Base-by-base conservation (phyloP, 2,329 filamentous ascomycete genomes). In the Diaporthe citrichinensis region DNA sequence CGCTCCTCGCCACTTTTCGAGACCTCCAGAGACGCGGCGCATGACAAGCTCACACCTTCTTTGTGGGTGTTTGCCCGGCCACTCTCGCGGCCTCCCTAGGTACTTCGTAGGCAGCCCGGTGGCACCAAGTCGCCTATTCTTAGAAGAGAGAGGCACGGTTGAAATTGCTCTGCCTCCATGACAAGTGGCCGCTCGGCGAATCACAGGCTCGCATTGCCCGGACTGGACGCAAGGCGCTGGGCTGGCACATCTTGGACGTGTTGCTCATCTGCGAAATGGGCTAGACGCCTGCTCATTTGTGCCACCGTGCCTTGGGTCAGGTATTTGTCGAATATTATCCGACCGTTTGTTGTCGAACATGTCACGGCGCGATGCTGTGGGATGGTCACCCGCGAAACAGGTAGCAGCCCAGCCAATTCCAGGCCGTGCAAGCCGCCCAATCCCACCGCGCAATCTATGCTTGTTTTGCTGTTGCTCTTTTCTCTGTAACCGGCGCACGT, bases 201-300 rank as follows among this genome's bases (percentile, higher is more conserved):
- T 71, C 61, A 49, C 25, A 34, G 57, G 46, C 69, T 36, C 36
- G 34, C 46, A 36, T 71, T 53, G 68, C 39, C 75, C 51, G 25
- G 31, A 14, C 61, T 71, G 41, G 57, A 67, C 51, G 57, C 68
- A 59, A 36, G 69, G 61, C 57, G 69, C 49, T 44, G 75, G 65
- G 58, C 73, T 71, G 75, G 69, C 73, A 65, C 65, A 69, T 69
- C 36, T 51, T 72, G 39, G 44, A 39, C 34, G 15, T 44, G 65
- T 34, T 36, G 61, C 68, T 59, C 53, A 25, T 51, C n/a, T 61
- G 74, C 72, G 28, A 68, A 53, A 51, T 57, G 34, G 49, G 58
- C 57, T 74, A 72, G 53, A 77, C 73, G 76, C 76, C 76, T 78
- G 73, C 74, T 76, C 77, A 76, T 75, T 67, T 77, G 74, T 78